Evolutionary conservation across 2,329 filamentous ascomycete genomes (phyloP).

Genomic region (Exophiala sp.): DNA sequence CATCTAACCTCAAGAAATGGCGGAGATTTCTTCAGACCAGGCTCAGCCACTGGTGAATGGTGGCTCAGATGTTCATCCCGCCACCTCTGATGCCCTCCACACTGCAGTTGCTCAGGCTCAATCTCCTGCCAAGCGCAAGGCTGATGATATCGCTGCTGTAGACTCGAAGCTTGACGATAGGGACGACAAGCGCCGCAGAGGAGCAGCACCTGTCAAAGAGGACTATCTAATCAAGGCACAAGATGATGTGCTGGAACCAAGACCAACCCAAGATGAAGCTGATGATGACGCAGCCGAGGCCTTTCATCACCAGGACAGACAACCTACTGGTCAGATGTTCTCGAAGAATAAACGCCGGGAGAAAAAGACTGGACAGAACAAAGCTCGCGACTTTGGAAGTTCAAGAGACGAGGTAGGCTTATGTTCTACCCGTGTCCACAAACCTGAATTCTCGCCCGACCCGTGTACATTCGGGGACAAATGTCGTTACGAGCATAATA

Average conservation of each 20-base stretch:
- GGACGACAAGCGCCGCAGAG: conserved; percentile 44
- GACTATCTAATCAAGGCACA: conserved; percentile 53
- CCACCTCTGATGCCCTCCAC: neutral
- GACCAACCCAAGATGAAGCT: conserved; percentile 35
- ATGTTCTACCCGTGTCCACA: conserved; percentile 69
- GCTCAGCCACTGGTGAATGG: neutral
- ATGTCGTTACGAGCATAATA: conserved; percentile 78
- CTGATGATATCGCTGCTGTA: conserved; percentile 38
- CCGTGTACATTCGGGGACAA: conserved; percentile 73
- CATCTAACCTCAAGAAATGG: neutral
- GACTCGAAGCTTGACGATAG: conserved; percentile 31
- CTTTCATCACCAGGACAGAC: conserved; percentile 44
- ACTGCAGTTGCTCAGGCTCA: neutral
- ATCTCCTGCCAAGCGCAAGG: conserved; percentile 57
- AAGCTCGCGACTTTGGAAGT: conserved; percentile 72
- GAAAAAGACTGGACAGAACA: conserved; percentile 75
- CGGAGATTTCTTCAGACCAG: conserved; percentile 8
- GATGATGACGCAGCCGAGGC: conserved; percentile 61
- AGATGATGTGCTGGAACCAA: conserved; percentile 26
- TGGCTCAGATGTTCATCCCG: neutral
- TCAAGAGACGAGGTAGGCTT: conserved; percentile 74
- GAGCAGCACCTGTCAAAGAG: conserved; percentile 67
- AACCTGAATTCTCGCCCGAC: conserved; percentile 74
- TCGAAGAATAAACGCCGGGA: conserved; percentile 52
- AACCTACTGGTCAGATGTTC: conserved; percentile 35